Evolutionary conservation across 768 basidiomycete genomes (phyloP), one percentile per base, ranked within the genome.

Genomic region (Solioccasus polychromus): DNA sequence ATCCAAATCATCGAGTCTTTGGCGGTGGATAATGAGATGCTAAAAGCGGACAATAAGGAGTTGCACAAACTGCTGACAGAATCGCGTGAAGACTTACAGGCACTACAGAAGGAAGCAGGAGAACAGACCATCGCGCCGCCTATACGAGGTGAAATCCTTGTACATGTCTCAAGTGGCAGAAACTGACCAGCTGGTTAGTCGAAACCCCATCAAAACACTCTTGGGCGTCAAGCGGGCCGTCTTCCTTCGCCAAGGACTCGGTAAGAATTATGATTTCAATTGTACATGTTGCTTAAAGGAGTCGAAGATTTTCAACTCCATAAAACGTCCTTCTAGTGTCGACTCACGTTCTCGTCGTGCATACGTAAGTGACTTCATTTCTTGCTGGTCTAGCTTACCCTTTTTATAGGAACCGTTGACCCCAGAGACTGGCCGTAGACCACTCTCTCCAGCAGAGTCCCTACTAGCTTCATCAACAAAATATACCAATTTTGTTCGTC

Each of bases 11-110:
- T 96, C 12, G 90, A 92, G 61, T 81, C 84, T n/a, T 72, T 95
- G 24, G 91, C 93, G 8, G 79, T 82, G 26, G 88, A 90, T 56
- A 95, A 92, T 55, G 88, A 93, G 53, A 74, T 74, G 20, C 68
- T 94, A 42, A 89, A 88, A 63, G 81, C 79, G 17, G 90, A 92
- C 57, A 91, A 88, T 47, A 75, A 78, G 7, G 90, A 95, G 58
- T 67, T 95, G 38, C 85, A 88, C 47, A 77, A 76, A 37, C 65
- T 92, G 8, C 71, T 97, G 7, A 66, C 77, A 2, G 87, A 91
- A 39, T 76, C 87, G 2, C 77, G 90, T 22, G 91, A 94, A 58
- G 88, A 93, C 50, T 62, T 84, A 5, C 79, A 82, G 44, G 61
- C 68, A 2, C 59, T 91, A 35, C 83, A 83, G 42, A 82, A 82